Evolutionary conservation across 2,329 filamentous ascomycete genomes (phyloP), one percentile per base, ranked within the genome.

Genomic region (Leptographium flavum): DNA sequence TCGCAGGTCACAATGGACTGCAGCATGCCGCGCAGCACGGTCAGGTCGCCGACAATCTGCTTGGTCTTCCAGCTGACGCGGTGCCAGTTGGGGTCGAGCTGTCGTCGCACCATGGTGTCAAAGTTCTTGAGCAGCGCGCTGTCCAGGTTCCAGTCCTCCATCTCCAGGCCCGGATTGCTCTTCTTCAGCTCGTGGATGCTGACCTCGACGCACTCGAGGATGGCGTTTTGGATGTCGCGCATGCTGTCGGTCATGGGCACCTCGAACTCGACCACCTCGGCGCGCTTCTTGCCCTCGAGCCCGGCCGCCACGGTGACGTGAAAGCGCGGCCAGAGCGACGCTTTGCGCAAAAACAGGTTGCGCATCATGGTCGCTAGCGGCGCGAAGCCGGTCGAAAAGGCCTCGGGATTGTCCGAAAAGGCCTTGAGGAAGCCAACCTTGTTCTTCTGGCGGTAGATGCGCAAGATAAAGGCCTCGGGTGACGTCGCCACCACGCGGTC

Each of bases 31-130:
- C 90, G 76, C 32, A 98, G 70, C 17, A 94, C 79, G 1, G 81
- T 83, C 53, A 98, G 62, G 58, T 96, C 92, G 55, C 81, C 83
- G 46, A 94, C 90, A 53, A 98, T 94, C 62, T 95, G 88, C 56
- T 83, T 86, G 2, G 90, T 96, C 62, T 92, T 87, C 72, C 85
- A 94, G 60, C 84, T 95, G 43, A 94, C 85, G 45, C 92, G 79
- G 65, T 98, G 92, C 92, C 92, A 98, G 47, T 96, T 88, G 5
- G 90, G 88, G 57, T 96, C 88, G 17, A 98, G 68, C 61, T 98
- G 92, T 47, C 88, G 76, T 50, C 90, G 76, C 42, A 98, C 79
- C 45, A 88, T 82, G 49, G 84, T 70, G 59, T 96, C 92, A 60
- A 98, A 98, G 56, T 87, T 94, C 57, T 83, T 85, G 53, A 95